Percentiles rank a stretch among this genome's conserved stretches.
phyloP scores from a whole-genome alignment of 495 filamentous ascomycete species.

The Penicillium simplicissimum region DNA sequence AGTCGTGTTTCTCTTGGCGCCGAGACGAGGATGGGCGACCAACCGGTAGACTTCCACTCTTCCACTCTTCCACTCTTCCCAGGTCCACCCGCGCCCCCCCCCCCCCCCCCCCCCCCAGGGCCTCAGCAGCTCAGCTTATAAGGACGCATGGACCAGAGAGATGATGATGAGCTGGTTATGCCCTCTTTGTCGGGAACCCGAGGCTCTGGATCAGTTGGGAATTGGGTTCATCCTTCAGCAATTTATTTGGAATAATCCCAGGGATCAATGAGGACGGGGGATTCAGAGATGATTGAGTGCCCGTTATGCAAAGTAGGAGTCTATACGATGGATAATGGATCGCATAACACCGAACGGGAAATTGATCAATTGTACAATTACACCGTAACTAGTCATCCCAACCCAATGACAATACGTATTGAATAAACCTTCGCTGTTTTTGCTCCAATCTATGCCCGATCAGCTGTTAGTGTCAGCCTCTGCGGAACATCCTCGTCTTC shows the following conservation, averaged over 20 bases:
- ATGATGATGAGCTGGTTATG: neutral
- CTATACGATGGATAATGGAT: no score
- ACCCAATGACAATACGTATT: neutral
- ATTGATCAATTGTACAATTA: neutral
- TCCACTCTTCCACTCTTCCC: neutral
- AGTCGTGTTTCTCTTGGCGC: neutral
- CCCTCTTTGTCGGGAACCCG: neutral
- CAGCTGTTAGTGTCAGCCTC: neutral
- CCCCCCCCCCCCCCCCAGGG: no score
- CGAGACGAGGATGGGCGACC: neutral
- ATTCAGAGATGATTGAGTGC: no score
- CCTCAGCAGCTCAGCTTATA: no score
- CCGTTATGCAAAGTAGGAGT: no score
- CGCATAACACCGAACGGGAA: no score
- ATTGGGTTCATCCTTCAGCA: neutral
- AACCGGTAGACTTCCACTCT: neutral
- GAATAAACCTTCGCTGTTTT: neutral
- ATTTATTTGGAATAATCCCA: neutral
- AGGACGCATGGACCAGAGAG: neutral
- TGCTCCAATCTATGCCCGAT: neutral
- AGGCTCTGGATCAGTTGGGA: constrained; percentile 2
- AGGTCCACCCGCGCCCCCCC: neutral
- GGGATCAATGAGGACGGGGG: no score
- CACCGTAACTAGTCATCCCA: neutral
- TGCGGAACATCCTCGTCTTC: constrained; percentile 2